phyloP scores from a whole-genome alignment of 495 filamentous ascomycete species.

The Terfezia boudieri region DNA sequence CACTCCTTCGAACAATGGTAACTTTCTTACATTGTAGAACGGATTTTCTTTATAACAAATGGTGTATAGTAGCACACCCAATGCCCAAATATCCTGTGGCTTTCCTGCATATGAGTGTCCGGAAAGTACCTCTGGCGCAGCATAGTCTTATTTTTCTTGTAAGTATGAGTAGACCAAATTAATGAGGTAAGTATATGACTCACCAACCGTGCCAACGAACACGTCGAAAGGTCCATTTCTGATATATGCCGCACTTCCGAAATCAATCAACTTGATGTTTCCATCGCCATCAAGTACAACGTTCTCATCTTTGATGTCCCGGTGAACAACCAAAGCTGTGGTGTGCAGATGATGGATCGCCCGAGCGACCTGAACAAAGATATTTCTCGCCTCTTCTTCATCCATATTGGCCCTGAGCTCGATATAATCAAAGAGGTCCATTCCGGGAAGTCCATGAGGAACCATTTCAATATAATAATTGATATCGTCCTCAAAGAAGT shows the following conservation, averaged over 20 bases:
- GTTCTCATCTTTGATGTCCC: slow-evolving; percentile 98
- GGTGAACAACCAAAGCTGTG: slow-evolving; percentile 78
- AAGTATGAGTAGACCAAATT: neutral
- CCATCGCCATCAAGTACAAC: slow-evolving; percentile 89
- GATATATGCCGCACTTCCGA: slow-evolving; percentile 93
- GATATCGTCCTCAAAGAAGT: slow-evolving; percentile 93
- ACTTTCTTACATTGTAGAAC: slow-evolving; percentile 49
- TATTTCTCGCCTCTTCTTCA: slow-evolving; percentile 76
- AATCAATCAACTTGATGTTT: slow-evolving; percentile 91
- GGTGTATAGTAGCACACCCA: slow-evolving; percentile 94
- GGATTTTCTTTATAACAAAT: slow-evolving; percentile 99
- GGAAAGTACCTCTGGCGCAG: slow-evolving; percentile 87
- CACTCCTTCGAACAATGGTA: neutral
- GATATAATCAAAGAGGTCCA: slow-evolving; percentile 99
- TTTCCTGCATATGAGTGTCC: slow-evolving; percentile 84
- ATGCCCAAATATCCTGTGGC: slow-evolving; percentile 95
- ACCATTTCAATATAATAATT: slow-evolving; percentile 99
- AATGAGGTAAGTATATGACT: slow-evolving; percentile 10
- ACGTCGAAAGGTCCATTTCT: slow-evolving; percentile 97
- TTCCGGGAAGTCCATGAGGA: slow-evolving; percentile 84
- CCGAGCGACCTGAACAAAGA: slow-evolving; percentile 77
- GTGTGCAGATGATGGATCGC: slow-evolving; percentile 83
- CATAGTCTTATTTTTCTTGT: slow-evolving; percentile 48
- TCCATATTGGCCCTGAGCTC: slow-evolving; percentile 94
- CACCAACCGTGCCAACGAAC: slow-evolving; percentile 96